These are phyloP conservation scores for Dactylella cylindrospora DNA, from an alignment of 2,329 filamentous ascomycete genomes.

Conservation along the genomic window DNA sequence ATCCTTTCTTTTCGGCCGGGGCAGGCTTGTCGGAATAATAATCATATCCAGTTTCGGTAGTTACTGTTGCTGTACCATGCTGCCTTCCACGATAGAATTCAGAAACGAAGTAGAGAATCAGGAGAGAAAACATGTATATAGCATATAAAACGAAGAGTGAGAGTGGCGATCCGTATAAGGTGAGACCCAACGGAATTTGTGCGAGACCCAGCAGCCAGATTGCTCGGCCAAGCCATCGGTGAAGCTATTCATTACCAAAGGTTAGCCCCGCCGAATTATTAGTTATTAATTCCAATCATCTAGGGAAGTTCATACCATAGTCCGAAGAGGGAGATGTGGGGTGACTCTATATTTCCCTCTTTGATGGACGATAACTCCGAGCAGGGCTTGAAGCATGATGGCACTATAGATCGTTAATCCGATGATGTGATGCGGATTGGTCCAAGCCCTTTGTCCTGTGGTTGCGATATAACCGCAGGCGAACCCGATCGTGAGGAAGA, in stretches of 20 bases:
- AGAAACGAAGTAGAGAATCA: conserved; percentile 77
- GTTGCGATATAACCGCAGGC: conserved; percentile 77
- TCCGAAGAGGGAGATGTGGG: conserved; percentile 33
- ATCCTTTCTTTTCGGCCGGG: conserved; percentile 11
- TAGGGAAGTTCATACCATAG: conserved; percentile 20
- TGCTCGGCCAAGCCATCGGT: conserved; percentile 81
- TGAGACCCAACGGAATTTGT: conserved; percentile 85
- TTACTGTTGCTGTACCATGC: conserved; percentile 35
- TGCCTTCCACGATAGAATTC: conserved; percentile 56
- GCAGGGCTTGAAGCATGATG: conserved; percentile 69
- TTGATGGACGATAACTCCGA: conserved; percentile 63
- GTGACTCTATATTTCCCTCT: conserved; percentile 41
- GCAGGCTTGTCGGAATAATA: conserved; percentile 35
- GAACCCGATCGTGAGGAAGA: conserved; percentile 70
- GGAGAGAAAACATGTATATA: conserved; percentile 70
- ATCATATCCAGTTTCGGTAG: conserved; percentile 31
- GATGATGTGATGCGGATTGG: conserved; percentile 83
- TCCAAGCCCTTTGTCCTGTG: conserved; percentile 58
- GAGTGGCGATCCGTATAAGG: conserved; percentile 86
- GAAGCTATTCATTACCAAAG: conserved; percentile 64
- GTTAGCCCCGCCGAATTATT: conserved; percentile 46
- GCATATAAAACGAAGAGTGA: conserved; percentile 83
- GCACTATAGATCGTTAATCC: conserved; percentile 75
- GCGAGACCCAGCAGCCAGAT: conserved; percentile 79
- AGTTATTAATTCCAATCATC: neutral